Base-by-base conservation (phyloP, 2,329 filamentous ascomycete species). In the Purpureocillium takamizusanense region DNA sequence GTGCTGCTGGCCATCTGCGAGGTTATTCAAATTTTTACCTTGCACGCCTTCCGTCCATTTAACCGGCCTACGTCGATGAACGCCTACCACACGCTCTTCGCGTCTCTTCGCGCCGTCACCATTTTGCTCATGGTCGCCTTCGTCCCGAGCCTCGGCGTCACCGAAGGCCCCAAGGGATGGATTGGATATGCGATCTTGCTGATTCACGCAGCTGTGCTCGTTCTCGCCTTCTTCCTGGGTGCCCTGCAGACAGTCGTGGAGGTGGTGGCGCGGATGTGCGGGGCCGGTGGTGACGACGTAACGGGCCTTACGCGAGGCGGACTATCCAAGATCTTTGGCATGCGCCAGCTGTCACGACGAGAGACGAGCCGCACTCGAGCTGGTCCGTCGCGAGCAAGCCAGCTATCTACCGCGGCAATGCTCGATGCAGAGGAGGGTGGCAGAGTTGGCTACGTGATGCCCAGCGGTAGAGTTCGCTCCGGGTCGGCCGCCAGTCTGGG, bases 51-150 rank as follows among this genome's bases (percentile, higher is more conserved):
- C 65, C 80, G 85, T 13, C 92, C 92, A 1, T 98, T 94, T 53
- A 82, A 90, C 43, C 80, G 81, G 2, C 80, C 89, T 16, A 97
- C 92, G 0, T 95, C 90, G 21, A 98, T 98, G 92, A 97, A 97
- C 55, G 78, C 86, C 9, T 95, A 95, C 49, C 89, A 97, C 52
- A 86, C 83, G 2, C 78, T 88, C 45, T 95, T 95, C 59, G 78
- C 88, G 1, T 65, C 74, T 2, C 67, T 94, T 12, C 80, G 92
- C 27, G 81, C 95, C 25, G 63, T 86, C 35, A 83, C 83, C 0
- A 74, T 88, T 34, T 66, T 90, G 39, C 65, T 90, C 39, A 87
- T 85, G 69, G 76, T 88, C 27, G 71, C 89, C 1, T 98, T 98
- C 57, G 78, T 89, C 11, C 87, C 90, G 2, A 83, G 83, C 1